phyloP scores from a whole-genome alignment of 1,139 yeast species.

The Hanseniaspora sp. region DNA sequence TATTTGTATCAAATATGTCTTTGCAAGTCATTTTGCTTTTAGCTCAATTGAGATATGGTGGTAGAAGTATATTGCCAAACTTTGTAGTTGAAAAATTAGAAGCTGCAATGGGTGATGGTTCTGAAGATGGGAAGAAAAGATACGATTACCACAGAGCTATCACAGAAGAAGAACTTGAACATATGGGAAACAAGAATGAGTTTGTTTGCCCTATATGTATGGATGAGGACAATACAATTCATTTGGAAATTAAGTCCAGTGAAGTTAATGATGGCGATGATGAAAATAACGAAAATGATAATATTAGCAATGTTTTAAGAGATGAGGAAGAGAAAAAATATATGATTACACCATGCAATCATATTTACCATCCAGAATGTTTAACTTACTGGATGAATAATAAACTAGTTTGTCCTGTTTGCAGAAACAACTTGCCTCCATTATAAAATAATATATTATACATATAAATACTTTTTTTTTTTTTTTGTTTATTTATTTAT shows the following conservation, averaged over 20 bases:
- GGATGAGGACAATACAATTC: conserved; percentile 26
- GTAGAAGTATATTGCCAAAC: conserved; percentile 59
- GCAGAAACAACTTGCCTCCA: conserved; percentile 79
- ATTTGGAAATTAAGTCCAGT: conserved; percentile 44
- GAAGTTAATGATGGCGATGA: conserved; percentile 18
- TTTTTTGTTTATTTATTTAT: neutral
- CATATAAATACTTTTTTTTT: neutral
- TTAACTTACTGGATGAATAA: conserved; percentile 89
- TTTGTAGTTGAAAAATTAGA: conserved; percentile 21
- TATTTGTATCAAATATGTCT: conserved; percentile 41
- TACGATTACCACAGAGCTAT: conserved; percentile 12
- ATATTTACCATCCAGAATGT: conserved; percentile 78
- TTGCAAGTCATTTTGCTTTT: conserved; percentile 39
- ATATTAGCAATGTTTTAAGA: conserved; percentile 21
- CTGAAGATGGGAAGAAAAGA: neutral
- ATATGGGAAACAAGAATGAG: conserved; percentile 4
- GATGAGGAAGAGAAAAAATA: conserved; percentile 29
- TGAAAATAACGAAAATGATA: conserved; percentile 26
- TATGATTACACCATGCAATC: conserved; percentile 90
- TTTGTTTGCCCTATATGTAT: conserved; percentile 16
- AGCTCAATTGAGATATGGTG: conserved; percentile 48
- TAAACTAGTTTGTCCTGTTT: conserved; percentile 86
- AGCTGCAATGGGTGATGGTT: neutral
- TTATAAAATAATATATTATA: conserved; percentile 26
- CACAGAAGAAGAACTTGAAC: neutral